Base-by-base conservation (phyloP, 2,329 filamentous ascomycete species). In the Colletotrichum navitas region DNA sequence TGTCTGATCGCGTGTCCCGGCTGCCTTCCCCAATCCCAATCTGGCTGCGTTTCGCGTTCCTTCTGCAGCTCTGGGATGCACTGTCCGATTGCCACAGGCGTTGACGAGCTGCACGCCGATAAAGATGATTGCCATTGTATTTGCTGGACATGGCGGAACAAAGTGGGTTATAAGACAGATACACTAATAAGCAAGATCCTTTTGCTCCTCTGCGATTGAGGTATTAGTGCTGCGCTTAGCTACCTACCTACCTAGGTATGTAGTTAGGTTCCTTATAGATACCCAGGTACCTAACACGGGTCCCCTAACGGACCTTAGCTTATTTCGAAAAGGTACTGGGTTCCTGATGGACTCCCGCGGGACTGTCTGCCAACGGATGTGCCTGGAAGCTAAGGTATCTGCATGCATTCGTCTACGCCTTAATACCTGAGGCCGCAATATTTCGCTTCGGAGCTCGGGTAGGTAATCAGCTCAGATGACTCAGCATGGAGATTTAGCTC, bases 1-100 rank as follows among this genome's bases (percentile, higher is more conserved):
- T 69, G 66, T 72, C 69, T 69, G 69, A 72, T 72, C 69, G 69
- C 69, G 69, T 72, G 69, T 72, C 69, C 69, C 69, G 63, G 65
- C 59, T 68, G 64, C 36, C 66, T 59, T 61, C 16, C 16, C 41
- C 41, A 43, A 8, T 34, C 34, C 26, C 41, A 43, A 8, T 34
- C 34, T n/a, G 29, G 45, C 16, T 56, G 55, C 56, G 63, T 70
- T 70, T 66, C 36, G 63, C 47, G 34, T 61, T 29, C n/a, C 54
- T 16, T 56, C n/a, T 39, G 32, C 12, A 39, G 34, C 34, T 26
- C 21, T 29, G 18, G 12, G n/a, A 41, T 41, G n/a, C 55, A 41
- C n/a, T 16, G n/a, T 26, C 21, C 36, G n/a, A 41, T 26, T 39
- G 2, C 34, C 11, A 34, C 52, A 5, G 34, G 11, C 5, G 32